Base-by-base conservation (phyloP, 164 flowering plant species). In the Litsea cubeba region DNA sequence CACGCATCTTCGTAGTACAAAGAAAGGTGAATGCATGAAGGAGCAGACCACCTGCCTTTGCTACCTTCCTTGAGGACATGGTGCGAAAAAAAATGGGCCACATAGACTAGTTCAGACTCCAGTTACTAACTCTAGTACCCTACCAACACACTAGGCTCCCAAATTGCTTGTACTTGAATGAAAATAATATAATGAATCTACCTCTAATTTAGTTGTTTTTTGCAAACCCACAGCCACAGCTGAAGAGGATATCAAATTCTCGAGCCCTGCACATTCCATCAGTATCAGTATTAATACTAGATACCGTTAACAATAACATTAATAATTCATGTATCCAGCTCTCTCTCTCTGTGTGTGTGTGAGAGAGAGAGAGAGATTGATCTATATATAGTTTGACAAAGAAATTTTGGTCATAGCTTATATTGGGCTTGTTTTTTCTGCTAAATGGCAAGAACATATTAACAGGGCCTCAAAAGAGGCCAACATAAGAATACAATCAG, bases 31-130 rank as follows among this genome's bases (percentile, higher is more conserved):
- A 76, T 64, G 74, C 73, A 71, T 71, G 78, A 70, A 76, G 7
- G 71, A 49, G 68, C 77, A 70, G 62, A 64, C 69, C 82, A 78
- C 72, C 35, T 74, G 76, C 17, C 71, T 64, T 70, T 74, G 72
- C 71, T 60, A 74, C 73, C 74, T 75, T 70, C 58, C 74, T 51
- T 20, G 69, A 69, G 46, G 46, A 40, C 60, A 54, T 54, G 58
- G 12, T 51, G 46, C 10, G n/a, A 12, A 54, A 54, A 54, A 17
- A 54, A 7, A 40, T 7, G 46, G n/a, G 60, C 46, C 46, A 40
- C 46, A 8, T 5, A 8, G 46, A 40, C 25, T 24, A 24, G 46
- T 8, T 40, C 46, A 40, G 46, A 40, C 46, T 54, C 3, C n/a
- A 15, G n/a, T 15, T 40, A 40, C 11, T 40, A 40, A 40, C 46